phyloP scores from a whole-genome alignment of 768 basidiomycete species.

The Tremella fuciformis region DNA sequence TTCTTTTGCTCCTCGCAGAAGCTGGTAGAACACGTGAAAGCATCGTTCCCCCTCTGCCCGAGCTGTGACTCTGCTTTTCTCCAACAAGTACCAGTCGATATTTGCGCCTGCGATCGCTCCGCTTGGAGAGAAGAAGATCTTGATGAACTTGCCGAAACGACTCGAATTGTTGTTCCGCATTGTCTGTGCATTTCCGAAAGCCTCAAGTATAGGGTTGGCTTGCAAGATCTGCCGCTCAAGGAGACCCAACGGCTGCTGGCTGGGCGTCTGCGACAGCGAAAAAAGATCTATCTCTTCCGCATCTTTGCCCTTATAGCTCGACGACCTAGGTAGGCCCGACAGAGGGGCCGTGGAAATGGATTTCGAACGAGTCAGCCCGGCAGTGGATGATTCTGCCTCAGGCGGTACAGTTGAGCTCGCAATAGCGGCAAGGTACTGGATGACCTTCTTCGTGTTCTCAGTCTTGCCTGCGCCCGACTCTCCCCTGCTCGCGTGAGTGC shows the following conservation, averaged over 20 bases:
- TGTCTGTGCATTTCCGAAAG: slow-evolving; percentile 98
- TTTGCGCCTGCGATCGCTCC: slow-evolving; percentile 97
- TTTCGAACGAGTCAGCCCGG: slow-evolving; percentile 58
- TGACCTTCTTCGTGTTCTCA: slow-evolving; percentile 96
- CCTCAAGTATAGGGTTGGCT: slow-evolving; percentile 94
- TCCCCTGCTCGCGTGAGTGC: slow-evolving; percentile 59
- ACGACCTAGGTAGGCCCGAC: slow-evolving; percentile 67
- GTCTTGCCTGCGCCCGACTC: slow-evolving; percentile 99
- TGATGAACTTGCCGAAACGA: slow-evolving; percentile 91
- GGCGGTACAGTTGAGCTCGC: slow-evolving; percentile 54
- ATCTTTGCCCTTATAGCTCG: slow-evolving; percentile 61
- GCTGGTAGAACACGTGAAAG: slow-evolving; percentile 96
- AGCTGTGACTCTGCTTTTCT: slow-evolving; percentile 91
- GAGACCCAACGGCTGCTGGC: slow-evolving; percentile 61
- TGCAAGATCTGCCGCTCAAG: slow-evolving; percentile 95
- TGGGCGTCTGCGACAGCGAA: slow-evolving; percentile 3
- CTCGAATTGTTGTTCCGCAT: slow-evolving; percentile 98
- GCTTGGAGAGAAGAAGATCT: slow-evolving; percentile 86
- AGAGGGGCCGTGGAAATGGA: slow-evolving; percentile 33
- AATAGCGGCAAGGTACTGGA: slow-evolving; percentile 96
- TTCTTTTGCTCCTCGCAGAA: slow-evolving; percentile 70
- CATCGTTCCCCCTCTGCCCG: slow-evolving; percentile 83
- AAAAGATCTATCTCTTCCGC: slow-evolving; percentile 36
- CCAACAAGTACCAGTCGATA: slow-evolving; percentile 97
- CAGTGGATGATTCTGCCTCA: slow-evolving; percentile 64